Base-by-base conservation (phyloP, 2,329 filamentous ascomycete genomes). In the Chaetomium globosum region DNA sequence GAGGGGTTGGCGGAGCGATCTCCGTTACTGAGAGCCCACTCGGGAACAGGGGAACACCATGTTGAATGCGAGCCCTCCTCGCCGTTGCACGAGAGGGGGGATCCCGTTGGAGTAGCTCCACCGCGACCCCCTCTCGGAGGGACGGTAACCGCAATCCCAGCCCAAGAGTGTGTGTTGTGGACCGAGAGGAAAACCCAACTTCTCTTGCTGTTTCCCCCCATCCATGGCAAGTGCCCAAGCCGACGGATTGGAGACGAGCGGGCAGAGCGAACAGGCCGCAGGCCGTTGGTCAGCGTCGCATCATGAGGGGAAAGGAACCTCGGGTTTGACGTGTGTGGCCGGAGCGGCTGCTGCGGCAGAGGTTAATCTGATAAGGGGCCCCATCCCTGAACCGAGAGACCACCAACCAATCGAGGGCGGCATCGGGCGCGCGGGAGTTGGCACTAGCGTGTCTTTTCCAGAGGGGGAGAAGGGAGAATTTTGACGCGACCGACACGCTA, bases 341-440 rank as follows among this genome's bases (percentile, higher is more conserved):
- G 12, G 10, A 30, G 63, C 63, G 63, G 63, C 43, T 61, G 63
- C 39, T 65, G 63, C 63, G 63, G 57, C 43, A 64, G 23, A 30
- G 30, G 31, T 53, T 52, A 64, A 65, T 61, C 51, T 26, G 51
- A 57, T 46, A 59, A 62, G 36, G 10, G 23, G 2, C 36, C 48
- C 46, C 43, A 65, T 65, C 54, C 59, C 36, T 58, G 63, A 59
- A 30, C 46, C 59, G 49, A 48, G 28, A 10, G n/a, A 13, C 7
- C 28, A 8, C 10, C 43, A 30, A 26, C 64, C 64, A 65, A 65
- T 65, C n/a, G 56, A 39, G 59, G n/a, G 36, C 48, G 30, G 49
- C n/a, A 12, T 28, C 33, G 23, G 48, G 26, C 23, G 51, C 26
- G 49, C 36, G 49, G 19, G 39, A 54, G 58, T 39, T 51, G 59